phyloP scores from a whole-genome alignment of 805 yeast species.

The Metschnikowia lunata region DNA sequence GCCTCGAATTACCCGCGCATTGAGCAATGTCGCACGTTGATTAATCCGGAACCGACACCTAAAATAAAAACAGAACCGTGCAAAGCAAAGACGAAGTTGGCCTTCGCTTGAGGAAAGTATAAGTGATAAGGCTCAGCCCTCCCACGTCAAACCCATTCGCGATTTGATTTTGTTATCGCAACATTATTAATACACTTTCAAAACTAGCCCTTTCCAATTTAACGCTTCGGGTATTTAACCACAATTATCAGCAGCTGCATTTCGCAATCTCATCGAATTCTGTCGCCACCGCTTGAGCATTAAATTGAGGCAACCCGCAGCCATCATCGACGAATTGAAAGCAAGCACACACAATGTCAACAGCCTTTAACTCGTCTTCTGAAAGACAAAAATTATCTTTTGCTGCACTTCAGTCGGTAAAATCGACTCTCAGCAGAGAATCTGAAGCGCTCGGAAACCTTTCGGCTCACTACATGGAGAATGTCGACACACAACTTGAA shows the following conservation, averaged over 20 bases:
- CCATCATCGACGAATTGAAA: neutral
- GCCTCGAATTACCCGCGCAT: neutral
- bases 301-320: slow-evolving; percentile 3
- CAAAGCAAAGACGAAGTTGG: neutral
- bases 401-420: slow-evolving; percentile 31
- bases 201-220: too few species aligned
- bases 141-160: too few species aligned
- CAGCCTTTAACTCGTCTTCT: slow-evolving; percentile 1
- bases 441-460: slow-evolving; percentile 45
- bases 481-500: slow-evolving; percentile 43
- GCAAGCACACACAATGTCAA: neutral
- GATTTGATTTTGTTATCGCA: too few species aligned
- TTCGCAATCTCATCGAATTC: slow-evolving; percentile 4
- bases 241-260: slow-evolving; percentile 1
- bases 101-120: too few species aligned
- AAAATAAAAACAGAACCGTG: neutral
- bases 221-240: neutral
- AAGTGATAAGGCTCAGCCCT: too few species aligned
- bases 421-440: slow-evolving; percentile 42
- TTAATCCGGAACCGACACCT: neutral
- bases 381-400: slow-evolving; percentile 12
- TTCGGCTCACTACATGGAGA: slow-evolving; percentile 41
- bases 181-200: too few species aligned
- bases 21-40: slow-evolving; percentile 5
- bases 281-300: slow-evolving; percentile 1